Base-by-base conservation (phyloP, 2,329 filamentous ascomycete species). In the Penicillium frequentans region DNA sequence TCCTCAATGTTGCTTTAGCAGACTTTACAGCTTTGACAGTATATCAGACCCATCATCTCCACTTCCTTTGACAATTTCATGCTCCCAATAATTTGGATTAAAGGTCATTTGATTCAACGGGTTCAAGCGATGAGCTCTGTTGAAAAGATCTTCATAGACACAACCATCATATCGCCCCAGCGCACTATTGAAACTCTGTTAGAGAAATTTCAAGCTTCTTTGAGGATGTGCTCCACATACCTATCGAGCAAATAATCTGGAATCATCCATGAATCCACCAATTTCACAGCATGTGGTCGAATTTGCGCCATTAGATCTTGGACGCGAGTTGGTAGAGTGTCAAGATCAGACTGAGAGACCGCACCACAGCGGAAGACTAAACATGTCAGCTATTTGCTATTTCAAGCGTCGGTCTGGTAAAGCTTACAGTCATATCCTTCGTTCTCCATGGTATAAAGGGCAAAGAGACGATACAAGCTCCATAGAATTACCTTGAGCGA, bases 71-170 rank as follows among this genome's bases (percentile, higher is more conserved):
- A 69, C 52, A 56, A 69, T 63, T 47, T 69, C 65, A 48, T 68
- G 64, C 14, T 69, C 62, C 65, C 64, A 66, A 49, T 68, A 66
- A 51, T 69, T 67, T 1, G 65, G 66, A n/a, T 84, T 82, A 61
- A 83, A 82, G 0, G 78, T 82, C 10, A 77, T 68, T 52, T 68
- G 68, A 56, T 84, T 83, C 62, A 84, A 58, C 10, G 81, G 81
- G 66, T 83, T 83, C 61, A 77, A 65, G 46, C 77, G 69, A 71
- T 83, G 81, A 4, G 81, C 81, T 52, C 77, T 72, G 54, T 82
- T 74, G 58, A 77, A 84, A 43, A 83, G 64, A 54, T 82, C 79
- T 63, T 84, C 82, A 60, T 84, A 84, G 7, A 83, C 81, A 50
- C 75, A 78, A 2, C 82, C 81, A 64, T 84, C 81, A 55, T 74